Percentiles rank a stretch among this genome's conserved stretches.
These are phyloP conservation scores for Boletus reticuloceps DNA, from an alignment of 768 basidiomycete genomes.

Conservation along the genomic window DNA sequence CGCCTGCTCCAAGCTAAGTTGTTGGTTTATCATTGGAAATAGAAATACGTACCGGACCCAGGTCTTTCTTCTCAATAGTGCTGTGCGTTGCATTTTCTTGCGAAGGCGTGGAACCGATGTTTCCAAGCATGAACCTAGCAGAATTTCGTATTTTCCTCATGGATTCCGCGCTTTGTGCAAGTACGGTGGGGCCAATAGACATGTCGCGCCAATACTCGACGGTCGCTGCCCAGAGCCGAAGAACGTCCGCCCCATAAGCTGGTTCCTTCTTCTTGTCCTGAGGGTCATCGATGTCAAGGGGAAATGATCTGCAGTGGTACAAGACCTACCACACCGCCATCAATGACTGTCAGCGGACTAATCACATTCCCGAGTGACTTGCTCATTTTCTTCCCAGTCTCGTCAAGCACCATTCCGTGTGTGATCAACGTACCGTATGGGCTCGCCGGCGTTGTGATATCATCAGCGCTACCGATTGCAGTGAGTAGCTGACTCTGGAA, in stretches of 20 bases:
- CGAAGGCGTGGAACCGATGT: conserved; percentile 43
- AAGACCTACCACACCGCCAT: conserved; percentile 67
- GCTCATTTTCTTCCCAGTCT: conserved; percentile 92
- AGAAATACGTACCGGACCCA: conserved; percentile 59
- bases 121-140: conserved; percentile 82
- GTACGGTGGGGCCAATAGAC: conserved; percentile 74
- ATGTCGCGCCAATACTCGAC: conserved; percentile 90
- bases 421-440: conserved; percentile 86
- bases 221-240: conserved; percentile 89
- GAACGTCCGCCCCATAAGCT: conserved; percentile 80
- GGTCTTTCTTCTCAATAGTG: conserved; percentile 34
- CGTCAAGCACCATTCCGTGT: conserved; percentile 95
- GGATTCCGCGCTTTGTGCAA: conserved; percentile 72
- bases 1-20: conserved; percentile 43
- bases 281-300: background rate
- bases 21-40: background rate
- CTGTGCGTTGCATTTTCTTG: background rate
- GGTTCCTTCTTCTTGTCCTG: conserved; percentile 71
- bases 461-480: conserved; percentile 45
- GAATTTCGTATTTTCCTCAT: conserved; percentile 86
- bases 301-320: background rate
- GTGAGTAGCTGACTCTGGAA: conserved; percentile 96
- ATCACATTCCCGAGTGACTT: conserved; percentile 93
- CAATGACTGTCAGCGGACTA: conserved; percentile 76
- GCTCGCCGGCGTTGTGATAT: conserved; percentile 22